Base-by-base conservation (phyloP, 495 filamentous ascomycete species). In the Bombardia bombarda region DNA sequence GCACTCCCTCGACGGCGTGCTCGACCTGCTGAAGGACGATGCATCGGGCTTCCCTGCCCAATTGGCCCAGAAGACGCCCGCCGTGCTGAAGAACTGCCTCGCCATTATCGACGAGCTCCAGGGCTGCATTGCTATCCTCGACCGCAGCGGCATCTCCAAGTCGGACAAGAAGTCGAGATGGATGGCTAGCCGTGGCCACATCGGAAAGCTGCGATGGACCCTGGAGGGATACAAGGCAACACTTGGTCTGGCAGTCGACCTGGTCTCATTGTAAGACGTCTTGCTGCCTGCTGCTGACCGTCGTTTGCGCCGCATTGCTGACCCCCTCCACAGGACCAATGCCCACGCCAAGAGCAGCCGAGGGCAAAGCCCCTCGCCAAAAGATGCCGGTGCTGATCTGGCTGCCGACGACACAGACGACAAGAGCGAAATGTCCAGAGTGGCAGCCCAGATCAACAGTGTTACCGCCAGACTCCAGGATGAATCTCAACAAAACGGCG, bases 21-120 rank as follows among this genome's bases (percentile, higher is more conserved):
- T 74, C 16, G 63, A 63, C 24, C 47, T 73, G 5, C 51, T 74
- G 20, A 60, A 62, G 14, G 66, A 73, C 38, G 70, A 75, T 51
- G 65, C 60, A 9, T 40, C 43, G 3, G 38, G 55, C 33, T 62
- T 72, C 26, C 65, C 67, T 13, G 39, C 52, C 2, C 50, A 59
- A 9, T 49, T 71, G 18, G 58, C 58, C n/a, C 46, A 57, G 16
- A 51, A 58, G n/a, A 67, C 62, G 5, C 59, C 62, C 20, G 46
- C 50, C 13, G 60, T 68, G 22, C 44, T 73, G 1, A 49, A 51
- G 8, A 53, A 54, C 20, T 69, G 68, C 18, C 54, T 55, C 22
- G 42, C 31, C 21, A 50, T 70, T 17, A 42, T 70, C 14, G 46
- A 56, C 35, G 58, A 68, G 40, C 49, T 72, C 9, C 52, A 62